Evolutionary conservation across 345 rosid species (phyloP).

Genomic region (Erysimum cheiranthoides): DNA sequence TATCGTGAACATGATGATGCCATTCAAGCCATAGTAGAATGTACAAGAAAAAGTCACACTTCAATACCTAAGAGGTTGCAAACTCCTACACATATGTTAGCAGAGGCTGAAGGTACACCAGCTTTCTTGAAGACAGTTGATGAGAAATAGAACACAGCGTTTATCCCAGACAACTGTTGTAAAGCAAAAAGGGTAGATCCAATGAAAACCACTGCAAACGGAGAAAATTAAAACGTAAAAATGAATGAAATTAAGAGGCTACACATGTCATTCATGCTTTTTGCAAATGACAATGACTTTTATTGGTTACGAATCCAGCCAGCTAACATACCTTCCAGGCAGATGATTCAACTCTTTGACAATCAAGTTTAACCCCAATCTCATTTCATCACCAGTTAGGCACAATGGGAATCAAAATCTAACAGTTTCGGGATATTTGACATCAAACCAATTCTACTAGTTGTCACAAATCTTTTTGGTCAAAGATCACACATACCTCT

Average conservation of each 20-base stretch:
- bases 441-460: conserved; percentile 10
- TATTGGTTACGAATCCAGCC: conserved; percentile 18
- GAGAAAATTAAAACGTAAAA: conserved; percentile 41
- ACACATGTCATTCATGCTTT: conserved; percentile 30
- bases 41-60: conserved; percentile 24
- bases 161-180: conserved; percentile 98
- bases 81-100: conserved; percentile 79
- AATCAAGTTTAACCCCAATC: conserved; percentile 32
- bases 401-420: conserved; percentile 28
- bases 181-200: conserved; percentile 93
- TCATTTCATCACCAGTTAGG: conserved; percentile 26
- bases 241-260: conserved; percentile 48
- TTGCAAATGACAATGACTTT: conserved; percentile 28
- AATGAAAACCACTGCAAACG: conserved; percentile 93
- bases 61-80: conserved; percentile 77
- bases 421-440: conserved; percentile 23
- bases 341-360: conserved; percentile 26
- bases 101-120: conserved; percentile 88
- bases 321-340: conserved; percentile 31
- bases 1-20: neutral
- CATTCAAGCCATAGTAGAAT: conserved; percentile 23
- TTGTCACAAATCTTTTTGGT: conserved; percentile 25
- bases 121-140: conserved; percentile 90
- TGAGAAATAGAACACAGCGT: conserved; percentile 95
- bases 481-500: conserved; percentile 52